Percentiles rank a stretch among this genome's conserved stretches.
Conservation (phyloP, 768 basidiomycete species). For the Podaxis sp. region DNA sequence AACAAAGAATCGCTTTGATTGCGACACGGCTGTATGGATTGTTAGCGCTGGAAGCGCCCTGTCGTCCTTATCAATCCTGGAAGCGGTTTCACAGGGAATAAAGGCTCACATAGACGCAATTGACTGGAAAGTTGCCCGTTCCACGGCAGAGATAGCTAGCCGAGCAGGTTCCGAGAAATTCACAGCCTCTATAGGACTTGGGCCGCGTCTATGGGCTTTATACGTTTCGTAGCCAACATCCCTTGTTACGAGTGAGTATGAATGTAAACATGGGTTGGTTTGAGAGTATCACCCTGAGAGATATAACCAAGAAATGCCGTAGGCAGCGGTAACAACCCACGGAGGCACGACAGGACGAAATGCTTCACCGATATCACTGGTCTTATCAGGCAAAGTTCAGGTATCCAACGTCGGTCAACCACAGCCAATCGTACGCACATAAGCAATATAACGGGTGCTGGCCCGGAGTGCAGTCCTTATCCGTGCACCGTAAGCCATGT, state of each 20-base stretch:
- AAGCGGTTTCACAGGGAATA: slow-evolving; percentile 14
- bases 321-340: slow-evolving; percentile 70
- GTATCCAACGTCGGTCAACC: slow-evolving; percentile 8
- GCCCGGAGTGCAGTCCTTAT: slow-evolving; percentile 75
- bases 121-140: slow-evolving; percentile 79
- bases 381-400: slow-evolving; percentile 40
- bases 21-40: slow-evolving; percentile 79
- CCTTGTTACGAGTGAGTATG: slow-evolving; percentile 27
- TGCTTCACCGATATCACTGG: slow-evolving; percentile 81
- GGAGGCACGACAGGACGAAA: slow-evolving; percentile 80
- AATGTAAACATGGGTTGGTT: slow-evolving; percentile 2
- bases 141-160: slow-evolving; percentile 66
- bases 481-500: slow-evolving; percentile 78
- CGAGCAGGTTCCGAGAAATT: slow-evolving; percentile 72
- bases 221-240: slow-evolving; percentile 83
- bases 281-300: slow-evolving; percentile 46
- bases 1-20: slow-evolving; percentile 66
- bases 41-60: slow-evolving; percentile 86
- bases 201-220: slow-evolving; percentile 70
- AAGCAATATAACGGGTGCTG: slow-evolving; percentile 71
- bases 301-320: slow-evolving; percentile 83
- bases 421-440: slow-evolving; percentile 43
- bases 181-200: slow-evolving; percentile 63
- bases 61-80: slow-evolving; percentile 14
- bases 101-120: slow-evolving; percentile 73